These are phyloP conservation scores for Lipomyces chichibuensis DNA, from an alignment of 805 yeast genomes.

Conservation along the genomic window DNA sequence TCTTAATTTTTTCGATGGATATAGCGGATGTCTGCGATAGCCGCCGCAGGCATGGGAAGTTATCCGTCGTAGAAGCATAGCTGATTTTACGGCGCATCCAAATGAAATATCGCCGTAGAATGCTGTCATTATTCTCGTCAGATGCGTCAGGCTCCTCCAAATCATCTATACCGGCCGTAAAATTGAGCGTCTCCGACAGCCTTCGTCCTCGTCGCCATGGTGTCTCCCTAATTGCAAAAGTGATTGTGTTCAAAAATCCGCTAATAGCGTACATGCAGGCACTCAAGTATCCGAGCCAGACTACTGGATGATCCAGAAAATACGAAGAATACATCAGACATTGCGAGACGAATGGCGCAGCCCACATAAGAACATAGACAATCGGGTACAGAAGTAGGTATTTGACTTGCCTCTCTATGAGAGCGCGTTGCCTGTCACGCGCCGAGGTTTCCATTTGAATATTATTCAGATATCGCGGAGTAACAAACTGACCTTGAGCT, in stretches of 20 bases:
- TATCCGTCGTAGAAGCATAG: background rate
- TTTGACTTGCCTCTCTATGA: constrained; percentile 76
- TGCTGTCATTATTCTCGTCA: background rate
- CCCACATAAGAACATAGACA: constrained; percentile 79
- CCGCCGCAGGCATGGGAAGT: background rate
- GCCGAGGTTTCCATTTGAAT: constrained; percentile 28
- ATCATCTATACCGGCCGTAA: background rate
- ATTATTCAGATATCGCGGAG: constrained; percentile 6
- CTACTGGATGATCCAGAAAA: constrained; percentile 53
- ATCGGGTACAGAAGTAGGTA: constrained; percentile 82
- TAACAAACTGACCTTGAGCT: constrained; percentile 4
- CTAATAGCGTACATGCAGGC: constrained; percentile 80
- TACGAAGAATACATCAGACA: constrained; percentile 58
- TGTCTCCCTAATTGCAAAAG: constrained; percentile 73
- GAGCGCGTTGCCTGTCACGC: constrained; percentile 48
- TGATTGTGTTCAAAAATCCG: constrained; percentile 75
- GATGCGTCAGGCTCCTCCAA: background rate
- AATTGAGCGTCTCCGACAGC: background rate
- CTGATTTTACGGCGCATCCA: background rate
- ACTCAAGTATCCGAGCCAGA: constrained; percentile 67
- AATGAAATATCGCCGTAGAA: background rate
- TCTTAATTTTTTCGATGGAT: constrained; percentile 3
- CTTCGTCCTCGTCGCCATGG: constrained; percentile 60
- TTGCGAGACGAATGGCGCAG: constrained; percentile 73
- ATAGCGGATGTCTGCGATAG: background rate